Evolutionary conservation across 345 rosid genomes (phyloP), one percentile per base, ranked within the genome.

Genomic region (Eucalyptus coolabah): DNA sequence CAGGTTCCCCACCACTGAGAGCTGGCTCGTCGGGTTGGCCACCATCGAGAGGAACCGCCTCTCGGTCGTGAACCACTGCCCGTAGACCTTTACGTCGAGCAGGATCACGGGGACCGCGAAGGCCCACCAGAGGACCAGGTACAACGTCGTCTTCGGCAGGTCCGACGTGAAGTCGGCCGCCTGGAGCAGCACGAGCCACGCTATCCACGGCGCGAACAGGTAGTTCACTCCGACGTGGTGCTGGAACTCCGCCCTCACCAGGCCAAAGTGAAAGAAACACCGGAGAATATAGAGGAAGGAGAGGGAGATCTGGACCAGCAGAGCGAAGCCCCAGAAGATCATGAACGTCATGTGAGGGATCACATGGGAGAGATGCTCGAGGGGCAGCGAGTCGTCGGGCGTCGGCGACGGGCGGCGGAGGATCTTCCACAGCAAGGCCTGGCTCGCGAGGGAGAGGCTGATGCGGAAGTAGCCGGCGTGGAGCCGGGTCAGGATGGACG

Each of bases 391-490:
- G 80, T 90, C 42, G 16, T 50, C 88, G 23, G 77, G 77, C 10
- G 90, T 40, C 19, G 30, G 28, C 12, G 26, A 47, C 30, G 90
- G 89, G 18, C 30, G 67, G 30, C 54, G 88, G 40, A 94, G 83
- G 54, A 88, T 89, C 51, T 92, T 94, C 93, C 93, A 91, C 14
- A 93, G 87, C n/a, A 94, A 86, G 30, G 95, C 95, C 86, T 94
- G 94, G 91, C 92, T 67, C 2, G 91, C 91, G 4, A 92, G 88
- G 10, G 94, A 94, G 9, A 93, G 86, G 89, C 91, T 92, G 50
- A 94, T 91, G 87, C 95, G 91, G 50, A 93, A 94, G 88, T 92
- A 93, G 28, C 94, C 94, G 3, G 94, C 94, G 40, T 94, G 95
- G 42, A 92, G 90, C 59, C 90, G 65, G 26, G 91, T 90, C 82